Conservation (phyloP, 1,284 basidiomycete genomes). For the Phylloboletellus chloephorus region DNA sequence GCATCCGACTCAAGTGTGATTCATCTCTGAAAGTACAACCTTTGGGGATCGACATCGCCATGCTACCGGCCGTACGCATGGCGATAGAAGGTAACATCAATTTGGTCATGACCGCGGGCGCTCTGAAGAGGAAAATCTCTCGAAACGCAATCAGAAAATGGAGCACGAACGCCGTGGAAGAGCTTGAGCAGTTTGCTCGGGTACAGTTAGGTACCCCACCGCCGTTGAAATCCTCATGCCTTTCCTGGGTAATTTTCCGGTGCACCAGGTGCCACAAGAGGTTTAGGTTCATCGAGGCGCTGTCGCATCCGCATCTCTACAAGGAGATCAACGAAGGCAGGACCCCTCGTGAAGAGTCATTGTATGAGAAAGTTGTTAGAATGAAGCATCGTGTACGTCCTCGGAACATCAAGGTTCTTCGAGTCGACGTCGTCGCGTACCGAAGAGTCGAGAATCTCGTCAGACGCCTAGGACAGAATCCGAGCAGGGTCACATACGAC, state of each 20-base stretch:
- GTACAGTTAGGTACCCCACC: constrained; percentile 1
- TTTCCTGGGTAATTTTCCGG: constrained; percentile 14
- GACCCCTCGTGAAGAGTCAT: background rate
- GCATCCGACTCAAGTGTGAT: background rate
- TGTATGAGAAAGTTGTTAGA: background rate
- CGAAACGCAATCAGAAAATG: constrained; percentile 6
- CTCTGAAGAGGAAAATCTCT: background rate
- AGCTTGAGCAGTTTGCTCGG: constrained; percentile 11
- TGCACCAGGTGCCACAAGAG: constrained; percentile 8
- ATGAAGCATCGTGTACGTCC: background rate
- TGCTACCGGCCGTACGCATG: constrained; percentile 4
- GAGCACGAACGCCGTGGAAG: constrained; percentile 9
- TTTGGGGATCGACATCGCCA: constrained; percentile 7
- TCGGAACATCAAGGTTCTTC: constrained; percentile 3
- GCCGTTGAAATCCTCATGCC: constrained; percentile 8
- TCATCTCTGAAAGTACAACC: constrained; percentile 6
- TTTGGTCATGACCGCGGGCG: background rate
- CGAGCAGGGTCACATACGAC: background rate
- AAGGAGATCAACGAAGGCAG: background rate
- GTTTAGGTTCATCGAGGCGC: constrained; percentile 10
- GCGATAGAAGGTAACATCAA: constrained; percentile 2
- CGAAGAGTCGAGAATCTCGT: constrained; percentile 14
- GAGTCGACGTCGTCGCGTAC: constrained; percentile 9
- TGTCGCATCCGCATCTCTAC: constrained; percentile 14
- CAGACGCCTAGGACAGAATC: constrained; percentile 11